phyloP scores from a whole-genome alignment of 441 rosid genomes.

The Pelargonium citronellum region DNA sequence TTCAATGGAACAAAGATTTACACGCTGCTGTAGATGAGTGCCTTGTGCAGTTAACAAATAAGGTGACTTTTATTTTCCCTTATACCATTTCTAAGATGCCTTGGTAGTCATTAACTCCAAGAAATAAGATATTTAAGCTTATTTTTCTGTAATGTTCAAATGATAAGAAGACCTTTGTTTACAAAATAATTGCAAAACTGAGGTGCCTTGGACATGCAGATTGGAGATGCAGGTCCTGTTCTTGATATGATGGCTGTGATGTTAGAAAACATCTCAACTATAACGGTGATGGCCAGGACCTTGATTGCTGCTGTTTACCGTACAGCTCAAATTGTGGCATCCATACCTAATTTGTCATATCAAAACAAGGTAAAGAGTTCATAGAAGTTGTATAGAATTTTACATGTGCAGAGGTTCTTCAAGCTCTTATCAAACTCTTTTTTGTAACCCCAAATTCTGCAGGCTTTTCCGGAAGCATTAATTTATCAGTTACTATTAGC shows the following conservation, averaged over 20 bases:
- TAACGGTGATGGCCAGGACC: conserved; percentile 66
- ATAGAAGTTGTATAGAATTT: neutral
- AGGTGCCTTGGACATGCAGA: conserved; percentile 31
- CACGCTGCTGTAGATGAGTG: conserved; percentile 72
- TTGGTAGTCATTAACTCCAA: neutral
- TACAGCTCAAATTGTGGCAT: conserved; percentile 76
- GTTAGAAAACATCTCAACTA: conserved; percentile 81
- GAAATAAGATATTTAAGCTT: neutral
- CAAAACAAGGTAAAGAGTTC: conserved; percentile 60
- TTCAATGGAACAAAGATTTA: conserved; percentile 50
- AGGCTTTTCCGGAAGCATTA: conserved; percentile 85
- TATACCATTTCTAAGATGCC: neutral
- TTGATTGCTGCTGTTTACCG: conserved; percentile 77
- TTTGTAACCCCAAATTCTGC: neutral
- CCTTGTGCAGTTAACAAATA: conserved; percentile 61
- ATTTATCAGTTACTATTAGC: conserved; percentile 80
- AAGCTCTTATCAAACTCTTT: conserved; percentile 4
- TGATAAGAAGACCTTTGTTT: neutral
- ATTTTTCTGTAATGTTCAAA: neutral
- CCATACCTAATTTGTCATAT: conserved; percentile 71
- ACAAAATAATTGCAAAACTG: neutral
- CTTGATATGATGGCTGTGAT: conserved; percentile 86
- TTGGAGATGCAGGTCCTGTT: conserved; percentile 91
- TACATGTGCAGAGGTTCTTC: conserved; percentile 6
- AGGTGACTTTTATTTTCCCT: conserved; percentile 41